These are phyloP conservation scores for Tetraselmis chui DNA, from an alignment of 139 green algal genomes.

Conservation along the genomic window DNA sequence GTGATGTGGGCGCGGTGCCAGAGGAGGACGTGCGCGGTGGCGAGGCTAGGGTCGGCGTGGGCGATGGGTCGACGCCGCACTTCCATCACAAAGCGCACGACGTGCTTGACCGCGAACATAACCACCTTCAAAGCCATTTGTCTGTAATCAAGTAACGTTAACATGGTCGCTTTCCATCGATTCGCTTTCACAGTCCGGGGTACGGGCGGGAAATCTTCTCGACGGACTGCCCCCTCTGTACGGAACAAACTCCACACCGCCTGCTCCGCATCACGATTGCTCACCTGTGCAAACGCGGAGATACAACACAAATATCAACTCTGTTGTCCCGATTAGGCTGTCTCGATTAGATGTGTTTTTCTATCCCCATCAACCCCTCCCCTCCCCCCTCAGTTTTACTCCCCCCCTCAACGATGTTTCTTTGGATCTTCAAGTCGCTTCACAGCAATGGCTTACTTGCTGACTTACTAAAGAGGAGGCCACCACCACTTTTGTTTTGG, in stretches of 20 bases:
- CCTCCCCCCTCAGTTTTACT: too few species aligned
- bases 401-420: too few species aligned
- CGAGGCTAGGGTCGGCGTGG: constrained; percentile 22
- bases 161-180: constrained; percentile 2
- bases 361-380: too few species aligned
- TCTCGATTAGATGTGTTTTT: too few species aligned
- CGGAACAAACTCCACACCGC: neutral
- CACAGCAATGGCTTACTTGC: too few species aligned
- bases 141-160: constrained; percentile 7
- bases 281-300: too few species aligned
- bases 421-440: too few species aligned
- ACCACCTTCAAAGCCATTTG: constrained; percentile 7
- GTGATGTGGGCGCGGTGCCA: constrained; percentile 15
- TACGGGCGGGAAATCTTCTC: neutral
- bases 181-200: neutral
- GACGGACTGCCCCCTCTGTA: neutral
- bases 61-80: constrained; percentile 22
- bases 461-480: too few species aligned
- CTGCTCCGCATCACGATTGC: neutral
- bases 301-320: too few species aligned
- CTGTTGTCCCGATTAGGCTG: too few species aligned
- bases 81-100: constrained; percentile 5
- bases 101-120: constrained; percentile 4
- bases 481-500: too few species aligned
- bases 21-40: constrained; percentile 28